Evolutionary conservation across 176 grass and related monocot species (phyloP), one percentile per base, ranked within the genome.

Genomic region (Oryza punctata): DNA sequence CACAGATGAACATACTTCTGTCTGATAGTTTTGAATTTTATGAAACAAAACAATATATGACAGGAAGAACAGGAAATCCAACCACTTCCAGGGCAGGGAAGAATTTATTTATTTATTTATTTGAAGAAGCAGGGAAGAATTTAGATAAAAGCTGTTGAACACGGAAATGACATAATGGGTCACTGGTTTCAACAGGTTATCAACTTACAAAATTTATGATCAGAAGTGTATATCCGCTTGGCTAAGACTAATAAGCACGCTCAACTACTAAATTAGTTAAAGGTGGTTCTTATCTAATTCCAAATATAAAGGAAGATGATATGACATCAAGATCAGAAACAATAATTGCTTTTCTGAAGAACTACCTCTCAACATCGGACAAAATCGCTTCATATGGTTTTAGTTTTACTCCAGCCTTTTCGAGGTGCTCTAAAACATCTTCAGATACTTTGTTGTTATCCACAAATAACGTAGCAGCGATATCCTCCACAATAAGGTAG

Each of bases 331-430:
- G 27, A 19, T 54, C 0, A 70, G 5, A 25, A 45, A 38, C 37
- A 26, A 26, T 64, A 46, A 76, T 83, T 28, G 26, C 30, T 7
- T 54, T 71, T 52, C n/a, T 8, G 12, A 73, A 64, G n/a, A 33
- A 64, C 76, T 93, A 95, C 96, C 91, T 95, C 70, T 95, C 87
- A 65, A 95, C 72, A 86, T 98, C 91, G 32, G 82, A 82, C 52
- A 98, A 72, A 88, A 98, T 88, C 69, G 67, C 80, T 85, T 93
- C 87, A 85, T 98, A 98, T 66, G 91, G 82, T 88, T 94, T 95
- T 71, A 95, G 38, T 65, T 95, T 86, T 69, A 98, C 85, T 54
- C 89, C 89, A 91, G 93, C 78, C 77, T 90, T 87, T 41, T 76
- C 78, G 10, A 98, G 82, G 64, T 93, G 96, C 66, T 88, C 65